Base-by-base conservation (phyloP, 2,329 filamentous ascomycete genomes). In the Paecilomyces niveus region DNA sequence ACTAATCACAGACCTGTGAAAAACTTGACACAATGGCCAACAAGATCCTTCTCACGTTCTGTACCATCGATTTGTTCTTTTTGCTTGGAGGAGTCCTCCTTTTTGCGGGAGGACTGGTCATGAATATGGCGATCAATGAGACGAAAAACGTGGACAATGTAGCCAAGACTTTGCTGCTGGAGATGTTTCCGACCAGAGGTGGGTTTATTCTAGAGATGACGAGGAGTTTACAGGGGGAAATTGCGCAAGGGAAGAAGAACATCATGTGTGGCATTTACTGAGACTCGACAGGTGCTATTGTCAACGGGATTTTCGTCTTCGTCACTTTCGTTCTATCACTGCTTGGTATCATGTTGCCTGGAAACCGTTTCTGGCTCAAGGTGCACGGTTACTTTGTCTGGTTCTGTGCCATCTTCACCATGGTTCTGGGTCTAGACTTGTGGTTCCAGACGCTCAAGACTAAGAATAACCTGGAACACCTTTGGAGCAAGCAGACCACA, bases 391-490 rank as follows among this genome's bases (percentile, higher is more conserved):
- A 85, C 75, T 72, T 89, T 68, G 76, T 88, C 49, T 79, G 84
- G n/a, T 57, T 85, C 50, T 85, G 82, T 68, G 82, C 78, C 1
- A 58, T 89, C 55, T 88, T 89, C 73, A 89, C 84, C 21, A 74
- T 90, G 68, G 74, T 83, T 58, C 76, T 90, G 35, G 88, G 88
- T 52, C 75, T 90, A 54, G 80, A 81, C 62, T 78, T 90, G 62
- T 91, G 88, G 90, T 83, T 91, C 68, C 78, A 86, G 66, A 93
- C 90, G 1, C 77, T 94, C 64, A 82, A 80, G 65, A 87, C 87
- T 53, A 83, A 87, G 68, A 79, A 81, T 39, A 83, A 84, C 61
- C 84, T 92, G 60, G 77, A 74, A 58, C 69, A 74, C 1, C 78
- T 88, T 56, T 94, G 88, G 83, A 76, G 78, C 24, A 68, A 74